A percentile compares a stretch with the other conserved stretches of the same genome.
These are phyloP conservation scores for Phialocephala sp. DNA, from an alignment of 2,329 filamentous ascomycete species.

Conservation along the genomic window DNA sequence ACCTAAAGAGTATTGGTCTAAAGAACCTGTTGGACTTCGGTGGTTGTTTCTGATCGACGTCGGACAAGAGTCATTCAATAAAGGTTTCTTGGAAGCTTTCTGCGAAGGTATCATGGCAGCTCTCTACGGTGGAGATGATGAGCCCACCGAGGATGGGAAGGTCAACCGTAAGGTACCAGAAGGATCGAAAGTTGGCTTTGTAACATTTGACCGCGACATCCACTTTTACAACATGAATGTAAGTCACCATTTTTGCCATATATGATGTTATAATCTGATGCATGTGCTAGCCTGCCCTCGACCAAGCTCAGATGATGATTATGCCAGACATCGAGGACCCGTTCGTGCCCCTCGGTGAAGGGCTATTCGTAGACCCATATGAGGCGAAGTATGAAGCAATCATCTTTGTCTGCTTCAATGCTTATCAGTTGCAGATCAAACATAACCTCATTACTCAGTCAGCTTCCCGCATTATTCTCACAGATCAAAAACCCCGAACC, in stretches of 20 bases:
- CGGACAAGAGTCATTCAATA: conserved; percentile 87
- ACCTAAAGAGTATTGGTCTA: conserved; percentile 98
- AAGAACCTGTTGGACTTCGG: conserved; percentile 84
- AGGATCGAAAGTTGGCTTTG: conserved; percentile 88
- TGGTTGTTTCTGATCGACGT: conserved; percentile 95
- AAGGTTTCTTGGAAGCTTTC: conserved; percentile 87
- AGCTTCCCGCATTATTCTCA: conserved; percentile 85
- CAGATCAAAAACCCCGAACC: conserved; percentile 90
- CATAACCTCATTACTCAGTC: conserved; percentile 84
- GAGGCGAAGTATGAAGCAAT: conserved; percentile 70
- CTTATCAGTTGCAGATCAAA: conserved; percentile 56
- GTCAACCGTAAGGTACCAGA: conserved; percentile 67
- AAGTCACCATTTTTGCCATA: conserved; percentile 47
- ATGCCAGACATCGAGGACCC: conserved; percentile 98
- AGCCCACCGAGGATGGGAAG: conserved; percentile 55
- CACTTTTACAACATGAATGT: conserved; percentile 97
- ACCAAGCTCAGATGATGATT: conserved; percentile 96
- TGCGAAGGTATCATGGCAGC: conserved; percentile 87
- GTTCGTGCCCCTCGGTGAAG: conserved; percentile 89
- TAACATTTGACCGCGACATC: conserved; percentile 95
- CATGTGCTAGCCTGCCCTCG: conserved; percentile 65
- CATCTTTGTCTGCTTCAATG: background rate
- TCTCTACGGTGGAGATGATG: conserved; percentile 74
- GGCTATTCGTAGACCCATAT: conserved; percentile 92
- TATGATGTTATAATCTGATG: conserved; percentile 23